A percentile compares a stretch with the other conserved stretches of the same genome.
Conservation (phyloP, 2,329 filamentous ascomycete genomes). For the Phaeoacremonium minimum region DNA sequence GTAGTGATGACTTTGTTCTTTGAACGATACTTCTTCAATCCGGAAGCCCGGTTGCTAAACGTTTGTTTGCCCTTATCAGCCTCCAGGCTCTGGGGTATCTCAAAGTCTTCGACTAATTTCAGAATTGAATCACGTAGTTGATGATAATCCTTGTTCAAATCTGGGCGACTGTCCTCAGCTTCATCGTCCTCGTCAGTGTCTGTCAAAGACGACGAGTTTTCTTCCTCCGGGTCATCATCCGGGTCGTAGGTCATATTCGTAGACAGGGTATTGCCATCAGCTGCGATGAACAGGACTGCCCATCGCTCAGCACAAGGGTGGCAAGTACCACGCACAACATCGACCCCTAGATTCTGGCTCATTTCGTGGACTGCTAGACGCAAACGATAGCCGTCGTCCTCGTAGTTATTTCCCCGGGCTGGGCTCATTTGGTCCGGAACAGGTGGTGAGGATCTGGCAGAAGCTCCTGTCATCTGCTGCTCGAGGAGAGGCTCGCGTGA, state of each 20-base stretch:
- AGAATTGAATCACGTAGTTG: conserved; percentile 76
- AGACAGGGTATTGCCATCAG: conserved; percentile 66
- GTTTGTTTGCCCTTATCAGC: conserved; percentile 51
- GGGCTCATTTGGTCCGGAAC: conserved; percentile 38
- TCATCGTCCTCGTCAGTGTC: conserved; percentile 61
- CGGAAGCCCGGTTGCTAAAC: conserved; percentile 67
- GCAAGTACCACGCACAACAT: conserved; percentile 61
- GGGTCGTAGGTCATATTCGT: conserved; percentile 69
- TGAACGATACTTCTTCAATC: conserved; percentile 54
- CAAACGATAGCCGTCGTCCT: conserved; percentile 62
- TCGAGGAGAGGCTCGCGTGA: conserved; percentile 62
- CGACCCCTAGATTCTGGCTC: conserved; percentile 59
- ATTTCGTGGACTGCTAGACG: conserved; percentile 68
- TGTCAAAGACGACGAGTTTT: conserved; percentile 52
- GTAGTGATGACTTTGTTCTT: conserved; percentile 54
- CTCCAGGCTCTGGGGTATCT: conserved; percentile 66
- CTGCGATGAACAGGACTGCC: conserved; percentile 75
- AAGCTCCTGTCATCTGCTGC: conserved; percentile 41
- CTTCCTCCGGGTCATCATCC: conserved; percentile 60
- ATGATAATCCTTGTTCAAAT: conserved; percentile 75
- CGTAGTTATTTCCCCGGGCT: conserved; percentile 45
- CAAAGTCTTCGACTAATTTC: conserved; percentile 77
- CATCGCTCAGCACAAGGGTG: conserved; percentile 81
- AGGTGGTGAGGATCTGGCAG: conserved; percentile 51
- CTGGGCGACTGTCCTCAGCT: conserved; percentile 49